Conservation (phyloP, 139 green algal genomes). For the Zygnema circumcarinatum region DNA sequence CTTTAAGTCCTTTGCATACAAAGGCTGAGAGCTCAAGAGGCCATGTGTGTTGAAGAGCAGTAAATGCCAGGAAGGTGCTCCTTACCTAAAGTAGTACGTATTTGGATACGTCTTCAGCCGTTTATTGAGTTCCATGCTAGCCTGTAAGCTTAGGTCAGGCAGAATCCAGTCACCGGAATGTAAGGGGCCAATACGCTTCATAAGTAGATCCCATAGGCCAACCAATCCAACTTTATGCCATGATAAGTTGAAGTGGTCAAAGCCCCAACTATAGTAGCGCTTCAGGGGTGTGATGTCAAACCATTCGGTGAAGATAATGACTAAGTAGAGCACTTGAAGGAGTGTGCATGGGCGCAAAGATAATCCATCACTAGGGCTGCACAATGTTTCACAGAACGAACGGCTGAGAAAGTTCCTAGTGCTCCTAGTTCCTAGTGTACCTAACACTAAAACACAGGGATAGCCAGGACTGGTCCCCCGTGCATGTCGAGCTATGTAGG, state of each 20-base stretch:
- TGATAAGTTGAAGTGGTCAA: conserved; percentile 39
- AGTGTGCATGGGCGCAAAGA: conserved; percentile 20
- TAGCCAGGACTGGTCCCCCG: too few relatives aligned
- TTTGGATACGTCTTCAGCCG: conserved; percentile 30
- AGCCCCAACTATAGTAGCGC: conserved; percentile 44
- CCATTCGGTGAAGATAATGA: conserved; percentile 31
- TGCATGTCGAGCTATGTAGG: too few relatives aligned
- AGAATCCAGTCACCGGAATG: conserved; percentile 43
- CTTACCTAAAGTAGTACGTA: conserved; percentile 54
- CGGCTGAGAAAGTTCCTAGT: too few relatives aligned
- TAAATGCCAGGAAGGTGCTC: neutral
- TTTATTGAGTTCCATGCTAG: conserved; percentile 38
- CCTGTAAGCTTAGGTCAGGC: conserved; percentile 47
- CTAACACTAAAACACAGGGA: too few relatives aligned
- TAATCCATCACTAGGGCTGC: conserved; percentile 4
- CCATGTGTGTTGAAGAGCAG: neutral
- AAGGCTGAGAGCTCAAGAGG: neutral
- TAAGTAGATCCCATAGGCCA: conserved; percentile 13
- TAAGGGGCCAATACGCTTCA: conserved; percentile 30
- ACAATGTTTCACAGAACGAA: neutral
- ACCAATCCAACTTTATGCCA: conserved; percentile 38
- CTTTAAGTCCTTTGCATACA: too few relatives aligned
- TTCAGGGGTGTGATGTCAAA: conserved; percentile 42
- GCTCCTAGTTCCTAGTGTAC: too few relatives aligned
- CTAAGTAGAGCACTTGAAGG: conserved; percentile 47